Evolutionary conservation across 257 asterid genomes (phyloP).

Genomic region (Forsythia suspensa): DNA sequence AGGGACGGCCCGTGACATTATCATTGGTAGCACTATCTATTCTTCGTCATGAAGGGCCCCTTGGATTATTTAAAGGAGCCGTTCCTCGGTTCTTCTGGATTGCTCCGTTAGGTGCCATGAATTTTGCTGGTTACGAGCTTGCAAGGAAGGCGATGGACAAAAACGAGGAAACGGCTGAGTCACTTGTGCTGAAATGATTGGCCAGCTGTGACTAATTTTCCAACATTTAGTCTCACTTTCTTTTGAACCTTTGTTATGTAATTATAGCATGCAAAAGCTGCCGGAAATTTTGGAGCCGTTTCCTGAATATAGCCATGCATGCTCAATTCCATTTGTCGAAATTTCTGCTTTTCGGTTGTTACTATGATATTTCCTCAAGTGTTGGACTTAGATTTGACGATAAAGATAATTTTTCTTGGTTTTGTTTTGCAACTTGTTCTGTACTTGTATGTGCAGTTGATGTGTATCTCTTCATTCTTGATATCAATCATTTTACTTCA

Average conservation of each 20-base stretch:
- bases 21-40: conserved; percentile 54
- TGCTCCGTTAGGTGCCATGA: conserved; percentile 94
- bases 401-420: not conserved
- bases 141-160: conserved; percentile 74
- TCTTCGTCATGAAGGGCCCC: conserved; percentile 64
- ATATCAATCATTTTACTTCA: not conserved
- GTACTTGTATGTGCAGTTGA: not conserved
- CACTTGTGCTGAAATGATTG: conserved; percentile 13
- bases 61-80: conserved; percentile 83
- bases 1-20: conserved; percentile 50
- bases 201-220: not conserved
- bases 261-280: conserved; percentile 4
- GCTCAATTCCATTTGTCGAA: conserved; percentile 26
- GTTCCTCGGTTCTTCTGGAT: conserved; percentile 88
- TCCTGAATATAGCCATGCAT: conserved; percentile 12
- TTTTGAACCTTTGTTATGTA: conserved; percentile 3
- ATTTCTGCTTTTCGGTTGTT: conserved; percentile 8
- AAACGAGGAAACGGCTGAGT: conserved; percentile 48
- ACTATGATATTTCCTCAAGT: not conserved
- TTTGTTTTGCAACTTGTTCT: not conserved
- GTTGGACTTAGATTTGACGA: not conserved
- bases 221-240: not conserved
- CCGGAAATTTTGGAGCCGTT: conserved; percentile 27
- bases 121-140: conserved; percentile 88
- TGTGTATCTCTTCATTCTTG: not conserved